A percentile compares a stretch with the other conserved stretches of the same genome.
These are phyloP conservation scores for Microcyclosporella mali DNA, from an alignment of 2,329 filamentous ascomycete species.

Conservation along the genomic window DNA sequence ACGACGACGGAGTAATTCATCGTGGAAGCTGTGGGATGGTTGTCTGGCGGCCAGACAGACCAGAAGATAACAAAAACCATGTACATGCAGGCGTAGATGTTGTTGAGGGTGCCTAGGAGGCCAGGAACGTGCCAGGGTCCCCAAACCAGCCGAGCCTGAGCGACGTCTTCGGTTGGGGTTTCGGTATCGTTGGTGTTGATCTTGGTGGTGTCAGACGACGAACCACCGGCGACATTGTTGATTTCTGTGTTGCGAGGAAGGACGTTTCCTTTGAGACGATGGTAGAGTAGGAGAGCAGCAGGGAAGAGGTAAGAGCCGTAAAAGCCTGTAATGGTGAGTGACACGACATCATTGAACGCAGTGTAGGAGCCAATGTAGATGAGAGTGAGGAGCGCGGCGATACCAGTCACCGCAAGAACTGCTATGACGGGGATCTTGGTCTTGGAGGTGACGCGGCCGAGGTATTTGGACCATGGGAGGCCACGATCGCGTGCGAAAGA, in stretches of 20 bases:
- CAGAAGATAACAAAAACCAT: conserved; percentile 53
- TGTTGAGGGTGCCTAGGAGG: conserved; percentile 48
- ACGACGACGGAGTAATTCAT: conserved; percentile 42
- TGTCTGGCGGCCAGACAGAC: conserved; percentile 45
- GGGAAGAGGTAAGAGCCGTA: conserved; percentile 42
- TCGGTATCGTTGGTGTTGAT: conserved; percentile 1
- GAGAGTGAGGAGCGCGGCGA: conserved; percentile 41
- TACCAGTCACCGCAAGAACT: conserved; percentile 46
- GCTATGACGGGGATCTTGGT: conserved; percentile 28
- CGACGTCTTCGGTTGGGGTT: conserved; percentile 8
- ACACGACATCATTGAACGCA: conserved; percentile 44
- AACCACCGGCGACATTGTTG: too few species aligned
- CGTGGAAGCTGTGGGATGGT: conserved; percentile 28
- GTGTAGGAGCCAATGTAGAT: conserved; percentile 39
- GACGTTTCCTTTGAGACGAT: conserved; percentile 36
- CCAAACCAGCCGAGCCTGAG: conserved; percentile 40
- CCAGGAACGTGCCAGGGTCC: conserved; percentile 52
- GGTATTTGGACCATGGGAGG: conserved; percentile 34
- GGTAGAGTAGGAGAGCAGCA: conserved; percentile 37
- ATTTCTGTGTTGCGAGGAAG: conserved; percentile 21
- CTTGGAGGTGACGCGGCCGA: conserved; percentile 29
- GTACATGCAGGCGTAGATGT: conserved; percentile 49
- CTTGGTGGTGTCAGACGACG: conserved; percentile 1
- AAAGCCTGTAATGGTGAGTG: conserved; percentile 39
- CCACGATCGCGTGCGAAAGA: conserved; percentile 40